Conservation (phyloP, 2,329 filamentous ascomycete genomes). For the Macroventuria anomochaeta region DNA sequence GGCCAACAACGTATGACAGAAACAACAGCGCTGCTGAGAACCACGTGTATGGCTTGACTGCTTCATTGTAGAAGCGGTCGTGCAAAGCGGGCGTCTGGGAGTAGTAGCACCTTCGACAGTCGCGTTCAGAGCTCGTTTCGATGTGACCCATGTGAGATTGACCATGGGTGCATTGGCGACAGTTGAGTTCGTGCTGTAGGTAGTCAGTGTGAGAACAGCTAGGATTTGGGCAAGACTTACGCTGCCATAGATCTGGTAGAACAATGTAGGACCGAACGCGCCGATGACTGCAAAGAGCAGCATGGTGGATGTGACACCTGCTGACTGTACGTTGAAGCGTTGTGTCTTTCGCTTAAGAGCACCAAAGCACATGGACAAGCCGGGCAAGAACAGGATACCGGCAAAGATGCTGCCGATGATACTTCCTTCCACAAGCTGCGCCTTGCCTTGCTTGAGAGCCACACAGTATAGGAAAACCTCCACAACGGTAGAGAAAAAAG, state of each 20-base stretch:
- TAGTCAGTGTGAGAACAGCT: conserved; percentile 41
- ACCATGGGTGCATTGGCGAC: conserved; percentile 65
- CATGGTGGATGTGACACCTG: conserved; percentile 97
- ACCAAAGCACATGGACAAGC: conserved; percentile 97
- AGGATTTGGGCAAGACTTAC: conserved; percentile 46
- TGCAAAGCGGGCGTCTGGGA: conserved; percentile 83
- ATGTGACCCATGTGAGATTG: conserved; percentile 48
- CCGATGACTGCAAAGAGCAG: conserved; percentile 93
- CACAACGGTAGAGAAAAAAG: conserved; percentile 96
- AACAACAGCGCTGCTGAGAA: conserved; percentile 85
- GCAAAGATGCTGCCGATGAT: conserved; percentile 98
- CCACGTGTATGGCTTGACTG: conserved; percentile 92
- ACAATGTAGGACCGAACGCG: conserved; percentile 92
- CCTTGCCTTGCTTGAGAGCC: conserved; percentile 89
- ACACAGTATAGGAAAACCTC: conserved; percentile 98
- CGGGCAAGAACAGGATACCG: conserved; percentile 91
- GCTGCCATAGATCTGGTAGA: conserved; percentile 98
- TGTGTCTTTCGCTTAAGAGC: conserved; percentile 98
- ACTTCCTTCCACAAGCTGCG: conserved; percentile 90
- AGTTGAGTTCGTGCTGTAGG: conserved; percentile 83
- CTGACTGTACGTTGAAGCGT: conserved; percentile 94
- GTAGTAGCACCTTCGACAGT: conserved; percentile 94
- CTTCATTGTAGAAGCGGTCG: conserved; percentile 87
- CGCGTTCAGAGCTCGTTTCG: conserved; percentile 59
- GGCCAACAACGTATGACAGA: conserved; percentile 88